Base-by-base conservation (phyloP, 2,329 filamentous ascomycete genomes). In the Zymoseptoria tritici region DNA sequence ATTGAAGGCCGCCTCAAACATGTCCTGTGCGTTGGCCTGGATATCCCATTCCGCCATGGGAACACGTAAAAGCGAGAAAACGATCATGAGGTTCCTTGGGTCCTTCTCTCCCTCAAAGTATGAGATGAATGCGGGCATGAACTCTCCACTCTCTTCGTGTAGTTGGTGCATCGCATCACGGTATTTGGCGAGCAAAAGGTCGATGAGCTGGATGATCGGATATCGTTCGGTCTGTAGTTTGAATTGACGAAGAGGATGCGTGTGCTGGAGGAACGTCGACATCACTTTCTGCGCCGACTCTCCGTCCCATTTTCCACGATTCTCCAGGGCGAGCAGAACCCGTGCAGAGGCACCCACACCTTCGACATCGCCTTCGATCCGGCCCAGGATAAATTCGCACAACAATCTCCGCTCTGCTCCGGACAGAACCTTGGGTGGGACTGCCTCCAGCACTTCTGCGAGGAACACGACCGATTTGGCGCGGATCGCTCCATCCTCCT, bases 1-100 rank as follows among this genome's bases (percentile, higher is more conserved):
- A 67, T 87, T 87, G 73, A 87, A 89, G 19, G 86, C 85, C 3
- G 85, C 80, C 64, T 89, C 86, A 68, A 88, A 88, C 52, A 88
- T 76, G 29, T 80, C 78, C 68, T 87, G 83, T 20, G 81, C 81
- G 70, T 86, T 79, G 49, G 78, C 78, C 3, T 79, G 78, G 60
- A 88, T 82, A 64, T 84, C 81, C 84, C 86, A 88, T 70, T 88
- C 85, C 6, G 85, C 78, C 80, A 88, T 86, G 1, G 87, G 78
- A 13, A 87, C 85, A 67, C 81, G 83, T 26, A 88, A 71, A 60
- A 88, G 81, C 0, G 85, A 88, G 67, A 88, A 88, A 1, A 87
- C 82, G 54, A 88, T 78, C 86, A 88, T 88, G 26, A 88, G 74
- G 67, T 88, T 88, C 26, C 86, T 78, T 0, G 85, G 85, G 64